Conservation (phyloP, 225 moss, liverwort and hornwort species). For the Thuidium tamariscinum region DNA sequence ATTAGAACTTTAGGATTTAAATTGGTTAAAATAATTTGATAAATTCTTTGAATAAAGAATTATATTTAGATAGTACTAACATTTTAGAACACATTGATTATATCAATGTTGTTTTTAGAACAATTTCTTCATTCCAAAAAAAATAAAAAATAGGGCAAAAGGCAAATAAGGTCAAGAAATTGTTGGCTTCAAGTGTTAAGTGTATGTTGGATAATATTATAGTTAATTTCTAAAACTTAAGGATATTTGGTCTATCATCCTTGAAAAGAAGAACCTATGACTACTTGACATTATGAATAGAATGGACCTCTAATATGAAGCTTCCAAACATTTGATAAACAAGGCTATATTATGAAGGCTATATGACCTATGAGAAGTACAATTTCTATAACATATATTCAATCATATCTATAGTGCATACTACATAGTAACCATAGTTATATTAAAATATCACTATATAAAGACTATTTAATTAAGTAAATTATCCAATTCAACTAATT, state of each 20-base stretch:
- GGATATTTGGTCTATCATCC: not conserved
- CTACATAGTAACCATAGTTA: too few relatives aligned
- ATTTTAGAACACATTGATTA: not conserved
- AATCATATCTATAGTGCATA: too few relatives aligned
- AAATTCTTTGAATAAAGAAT: not conserved
- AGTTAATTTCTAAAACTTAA: rapidly evolving
- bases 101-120: not conserved
- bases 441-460: too few relatives aligned
- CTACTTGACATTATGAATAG: too few relatives aligned
- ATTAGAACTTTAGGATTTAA: rapidly evolving
- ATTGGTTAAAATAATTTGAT: not conserved
- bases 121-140: not conserved
- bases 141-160: not conserved
- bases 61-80: not conserved
- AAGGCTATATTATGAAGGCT: too few relatives aligned
- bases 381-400: too few relatives aligned
- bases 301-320: too few relatives aligned
- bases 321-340: too few relatives aligned
- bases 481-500: too few relatives aligned
- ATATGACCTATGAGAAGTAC: too few relatives aligned
- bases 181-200: not conserved
- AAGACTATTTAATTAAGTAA: too few relatives aligned
- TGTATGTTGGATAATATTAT: not conserved
- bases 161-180: rapidly evolving
- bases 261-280: rapidly evolving